phyloP scores from a whole-genome alignment of 208 protist species.

The Kentomonas sorsogonicus region DNA sequence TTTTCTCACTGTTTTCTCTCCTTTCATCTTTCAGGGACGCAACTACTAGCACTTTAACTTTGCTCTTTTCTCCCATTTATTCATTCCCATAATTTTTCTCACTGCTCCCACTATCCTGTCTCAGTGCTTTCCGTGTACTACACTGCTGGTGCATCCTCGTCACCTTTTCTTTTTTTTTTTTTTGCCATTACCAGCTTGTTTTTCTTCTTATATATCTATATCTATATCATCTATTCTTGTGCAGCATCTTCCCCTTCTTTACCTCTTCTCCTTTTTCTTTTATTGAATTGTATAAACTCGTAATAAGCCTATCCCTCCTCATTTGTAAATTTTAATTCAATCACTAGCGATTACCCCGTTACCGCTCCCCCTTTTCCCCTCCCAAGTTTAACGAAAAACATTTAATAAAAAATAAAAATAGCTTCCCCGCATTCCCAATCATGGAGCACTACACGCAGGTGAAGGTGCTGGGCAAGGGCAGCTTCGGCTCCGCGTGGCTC shows the following conservation, averaged over 20 bases:
- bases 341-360: not conserved
- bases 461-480: slow-evolving; percentile 88
- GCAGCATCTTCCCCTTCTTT: not conserved
- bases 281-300: not conserved
- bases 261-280: slow-evolving; percentile 14
- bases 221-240: slow-evolving; percentile 3
- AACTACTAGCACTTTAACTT: not conserved
- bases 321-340: not conserved
- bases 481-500: slow-evolving; percentile 88
- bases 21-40: not conserved
- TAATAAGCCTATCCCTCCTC: not conserved
- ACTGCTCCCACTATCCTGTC: too few relatives aligned
- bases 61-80: too few relatives aligned
- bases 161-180: slow-evolving; percentile 12
- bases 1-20: too few relatives aligned
- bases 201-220: slow-evolving; percentile 3
- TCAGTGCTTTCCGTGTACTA: not conserved
- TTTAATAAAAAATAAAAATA: too few relatives aligned
- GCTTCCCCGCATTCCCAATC: too few relatives aligned
- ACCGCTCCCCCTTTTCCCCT: too few relatives aligned
- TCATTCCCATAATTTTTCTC: too few relatives aligned
- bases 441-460: slow-evolving; percentile 87
- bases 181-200: slow-evolving; percentile 2
- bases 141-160: not conserved
- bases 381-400: too few relatives aligned